Evolutionary conservation across 805 yeast genomes (phyloP), one percentile per base, ranked within the genome.

Genomic region (Ogataea glucozyma): DNA sequence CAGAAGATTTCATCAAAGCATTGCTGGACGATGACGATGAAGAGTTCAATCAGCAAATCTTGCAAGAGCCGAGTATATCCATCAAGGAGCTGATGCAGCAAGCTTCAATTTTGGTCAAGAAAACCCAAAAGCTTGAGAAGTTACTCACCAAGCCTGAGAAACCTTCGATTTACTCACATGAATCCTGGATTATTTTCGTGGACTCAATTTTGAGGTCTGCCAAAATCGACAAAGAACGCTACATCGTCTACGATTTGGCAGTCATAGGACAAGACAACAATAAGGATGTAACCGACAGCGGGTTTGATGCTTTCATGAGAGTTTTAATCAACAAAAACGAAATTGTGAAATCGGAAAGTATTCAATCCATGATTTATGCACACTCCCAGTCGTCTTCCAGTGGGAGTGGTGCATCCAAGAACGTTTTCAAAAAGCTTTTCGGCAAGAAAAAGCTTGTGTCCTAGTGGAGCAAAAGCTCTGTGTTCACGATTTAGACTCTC

Each of bases 1-100:
- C 84, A 4, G 83, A 77, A 46, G 79, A 81, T 18, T 78, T 81
- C 57, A 67, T 80, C 38, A 73, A 73, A 53, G 69, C 75, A 55
- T 46, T 70, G 9, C 44, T 71, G 22, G 58, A 58, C 22, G 54
- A 56, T 20, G 54, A 54, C 8, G 55, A 54, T 38, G 61, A 60
- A 26, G 58, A 57, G 11, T 47, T 61, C 30, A 60, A 53, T 37
- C 53, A 52, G 26, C 34, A 53, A 10, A 34, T 57, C 14, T 31
- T 52, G n/a, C 38, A 47, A 21, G 53, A 48, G 11, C 50, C 53
- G 14, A 52, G 51, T 14, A 47, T 55, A 17, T 44, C 51, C 1
- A 34, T 62, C 12, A 44, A 46, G 11, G 61, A 61, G 24, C 33
- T 62, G 22, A 46, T 47, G 37, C 52, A 54, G 18, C 64, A 63